Conservation (phyloP, 2,329 filamentous ascomycete genomes). For the Calonectria montana region DNA sequence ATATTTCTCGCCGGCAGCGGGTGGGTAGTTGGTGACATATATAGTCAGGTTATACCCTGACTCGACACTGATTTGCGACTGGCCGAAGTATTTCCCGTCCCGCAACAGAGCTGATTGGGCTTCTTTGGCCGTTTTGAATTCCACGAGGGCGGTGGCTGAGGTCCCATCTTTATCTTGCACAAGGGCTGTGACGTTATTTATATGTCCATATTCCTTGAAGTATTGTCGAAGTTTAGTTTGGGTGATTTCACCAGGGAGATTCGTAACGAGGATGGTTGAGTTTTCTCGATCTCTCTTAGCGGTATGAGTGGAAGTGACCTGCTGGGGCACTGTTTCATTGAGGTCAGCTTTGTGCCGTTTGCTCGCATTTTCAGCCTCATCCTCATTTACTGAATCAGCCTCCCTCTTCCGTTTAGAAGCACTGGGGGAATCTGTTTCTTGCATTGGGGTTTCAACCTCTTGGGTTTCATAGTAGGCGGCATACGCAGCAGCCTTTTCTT, state of each 20-base stretch:
- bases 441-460: slow-evolving; percentile 32
- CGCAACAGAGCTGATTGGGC: slow-evolving; percentile 83
- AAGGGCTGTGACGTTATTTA: slow-evolving; percentile 78
- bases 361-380: slow-evolving; percentile 57
- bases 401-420: slow-evolving; percentile 81
- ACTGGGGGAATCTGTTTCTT: slow-evolving; percentile 50
- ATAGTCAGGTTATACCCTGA: slow-evolving; percentile 83
- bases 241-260: slow-evolving; percentile 76
- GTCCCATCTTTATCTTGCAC: slow-evolving; percentile 70
- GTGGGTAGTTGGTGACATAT: slow-evolving; percentile 91
- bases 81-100: slow-evolving; percentile 82
- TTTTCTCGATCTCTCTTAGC: slow-evolving; percentile 90
- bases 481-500: slow-evolving; percentile 67
- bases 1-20: slow-evolving; percentile 77
- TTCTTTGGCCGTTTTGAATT: slow-evolving; percentile 86
- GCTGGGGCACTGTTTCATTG: slow-evolving; percentile 40
- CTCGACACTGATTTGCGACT: slow-evolving; percentile 78
- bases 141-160: slow-evolving; percentile 79
- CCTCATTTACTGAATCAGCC: slow-evolving; percentile 57
- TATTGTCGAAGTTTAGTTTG: slow-evolving; percentile 85
- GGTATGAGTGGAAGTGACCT: slow-evolving; percentile 38
- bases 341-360: slow-evolving; percentile 75
- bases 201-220: slow-evolving; percentile 89
- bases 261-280: slow-evolving; percentile 83
- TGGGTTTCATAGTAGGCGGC: slow-evolving; percentile 51